These are phyloP conservation scores for Capsella rubella DNA, from an alignment of 441 rosid genomes.

Conservation along the genomic window DNA sequence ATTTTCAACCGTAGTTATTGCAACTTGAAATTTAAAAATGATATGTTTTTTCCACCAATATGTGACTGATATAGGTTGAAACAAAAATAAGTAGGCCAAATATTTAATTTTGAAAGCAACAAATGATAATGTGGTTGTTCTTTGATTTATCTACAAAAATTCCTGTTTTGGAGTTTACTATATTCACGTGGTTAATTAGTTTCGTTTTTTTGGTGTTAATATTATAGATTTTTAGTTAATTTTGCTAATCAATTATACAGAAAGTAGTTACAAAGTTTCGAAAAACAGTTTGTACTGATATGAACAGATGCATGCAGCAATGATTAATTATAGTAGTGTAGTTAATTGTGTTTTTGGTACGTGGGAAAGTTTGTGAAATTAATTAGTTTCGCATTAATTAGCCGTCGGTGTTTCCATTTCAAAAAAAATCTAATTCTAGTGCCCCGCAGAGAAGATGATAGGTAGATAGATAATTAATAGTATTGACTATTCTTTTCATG, in stretches of 20 bases:
- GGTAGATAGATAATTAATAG: background rate
- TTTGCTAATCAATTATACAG: background rate
- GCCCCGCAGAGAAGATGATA: background rate
- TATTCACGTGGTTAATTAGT: background rate
- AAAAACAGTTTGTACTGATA: background rate
- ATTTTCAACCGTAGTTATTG: background rate
- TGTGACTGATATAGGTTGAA: background rate
- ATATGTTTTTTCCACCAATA: background rate
- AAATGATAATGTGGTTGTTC: background rate
- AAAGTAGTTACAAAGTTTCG: background rate
- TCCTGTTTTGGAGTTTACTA: background rate
- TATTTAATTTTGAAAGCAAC: background rate
- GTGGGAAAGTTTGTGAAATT: slow-evolving; percentile 7
- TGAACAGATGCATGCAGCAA: slow-evolving; percentile 16
- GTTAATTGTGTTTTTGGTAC: background rate
- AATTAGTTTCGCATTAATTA: background rate
- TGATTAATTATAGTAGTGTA: slow-evolving; percentile 5
- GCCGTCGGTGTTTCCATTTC: background rate
- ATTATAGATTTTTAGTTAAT: background rate
- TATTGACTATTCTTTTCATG: too few relatives aligned
- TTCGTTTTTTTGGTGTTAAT: background rate
- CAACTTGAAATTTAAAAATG: background rate
- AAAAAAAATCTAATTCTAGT: background rate
- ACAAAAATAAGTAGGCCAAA: background rate
- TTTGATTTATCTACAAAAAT: background rate